A percentile compares a stretch with the other conserved stretches of the same genome.
Conservation (phyloP, 495 filamentous ascomycete genomes). For the Geopyxis carbonaria region DNA sequence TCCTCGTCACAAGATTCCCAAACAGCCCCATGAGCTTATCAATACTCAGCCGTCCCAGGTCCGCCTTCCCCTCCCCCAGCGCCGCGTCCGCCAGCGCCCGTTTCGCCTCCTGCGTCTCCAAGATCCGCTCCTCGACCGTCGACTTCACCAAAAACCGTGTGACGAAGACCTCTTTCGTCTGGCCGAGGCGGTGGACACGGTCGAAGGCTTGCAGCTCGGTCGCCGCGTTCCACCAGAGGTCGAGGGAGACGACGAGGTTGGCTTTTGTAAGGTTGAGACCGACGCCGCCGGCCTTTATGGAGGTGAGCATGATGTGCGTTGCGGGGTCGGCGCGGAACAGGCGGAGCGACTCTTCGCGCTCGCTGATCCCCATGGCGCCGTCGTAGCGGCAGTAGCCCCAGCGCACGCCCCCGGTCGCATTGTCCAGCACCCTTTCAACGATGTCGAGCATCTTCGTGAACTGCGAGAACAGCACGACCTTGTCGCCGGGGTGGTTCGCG, state of each 20-base stretch:
- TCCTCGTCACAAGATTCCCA: slow-evolving; percentile 6
- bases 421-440: slow-evolving; percentile 26
- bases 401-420: slow-evolving; percentile 8
- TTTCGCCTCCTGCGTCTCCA: slow-evolving; percentile 10
- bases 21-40: slow-evolving; percentile 11
- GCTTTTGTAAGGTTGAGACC: slow-evolving; percentile 39
- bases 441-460: slow-evolving; percentile 22
- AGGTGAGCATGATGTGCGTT: slow-evolving; percentile 31
- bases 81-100: slow-evolving; percentile 9
- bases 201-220: slow-evolving; percentile 28
- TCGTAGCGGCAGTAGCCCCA: slow-evolving; percentile 5
- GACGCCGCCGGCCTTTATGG: slow-evolving; percentile 32
- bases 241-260: slow-evolving; percentile 40
- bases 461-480: slow-evolving; percentile 19
- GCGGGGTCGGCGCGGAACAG: slow-evolving; percentile 10
- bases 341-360: slow-evolving; percentile 7
- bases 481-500: slow-evolving; percentile 11
- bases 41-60: slow-evolving; percentile 10
- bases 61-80: slow-evolving; percentile 8
- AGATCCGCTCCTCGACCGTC: slow-evolving; percentile 15
- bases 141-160: slow-evolving; percentile 12
- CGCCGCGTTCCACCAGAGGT: slow-evolving; percentile 44
- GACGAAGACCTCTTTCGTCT: slow-evolving; percentile 16
- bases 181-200: slow-evolving; percentile 16
- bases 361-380: slow-evolving; percentile 15